A percentile compares a stretch with the other conserved stretches of the same genome.
These are phyloP conservation scores for Neotropicomus parvogracilis DNA, from an alignment of 1,284 basidiomycete genomes.

Conservation along the genomic window DNA sequence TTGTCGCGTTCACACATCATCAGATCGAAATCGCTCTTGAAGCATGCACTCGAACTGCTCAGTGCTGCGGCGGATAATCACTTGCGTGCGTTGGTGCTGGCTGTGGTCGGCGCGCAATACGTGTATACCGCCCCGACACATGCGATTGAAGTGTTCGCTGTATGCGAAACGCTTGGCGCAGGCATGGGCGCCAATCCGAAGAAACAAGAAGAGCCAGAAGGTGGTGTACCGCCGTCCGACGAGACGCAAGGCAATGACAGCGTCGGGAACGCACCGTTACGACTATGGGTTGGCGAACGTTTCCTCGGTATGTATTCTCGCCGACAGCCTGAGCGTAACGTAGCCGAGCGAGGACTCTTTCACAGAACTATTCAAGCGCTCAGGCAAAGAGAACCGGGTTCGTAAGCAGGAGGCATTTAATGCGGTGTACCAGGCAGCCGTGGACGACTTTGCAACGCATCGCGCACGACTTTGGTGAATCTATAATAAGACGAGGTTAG, in stretches of 20 bases:
- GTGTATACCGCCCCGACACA: conserved; percentile 65
- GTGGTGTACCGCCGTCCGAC: conserved; percentile 15
- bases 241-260: conserved; percentile 16
- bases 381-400: conserved; percentile 45
- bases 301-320: conserved; percentile 50
- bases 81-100: conserved; percentile 62
- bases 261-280: conserved; percentile 59
- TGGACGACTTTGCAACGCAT: conserved; percentile 21
- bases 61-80: conserved; percentile 64
- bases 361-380: conserved; percentile 52
- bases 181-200: conserved; percentile 54
- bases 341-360: neutral
- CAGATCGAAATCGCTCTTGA: conserved; percentile 53
- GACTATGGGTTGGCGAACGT: conserved; percentile 69
- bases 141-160: conserved; percentile 58
- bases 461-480: conserved; percentile 20
- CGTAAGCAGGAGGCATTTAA: conserved; percentile 37
- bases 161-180: conserved; percentile 64
- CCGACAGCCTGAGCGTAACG: neutral
- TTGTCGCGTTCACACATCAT: conserved; percentile 24
- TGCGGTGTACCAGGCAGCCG: conserved; percentile 22
- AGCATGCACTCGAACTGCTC: conserved; percentile 53
- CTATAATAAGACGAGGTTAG: neutral
- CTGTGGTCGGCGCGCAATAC: conserved; percentile 65
- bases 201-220: conserved; percentile 20